Conservation (phyloP, 1,139 yeast species). For the Protomyces lactucae-debilis region DNA sequence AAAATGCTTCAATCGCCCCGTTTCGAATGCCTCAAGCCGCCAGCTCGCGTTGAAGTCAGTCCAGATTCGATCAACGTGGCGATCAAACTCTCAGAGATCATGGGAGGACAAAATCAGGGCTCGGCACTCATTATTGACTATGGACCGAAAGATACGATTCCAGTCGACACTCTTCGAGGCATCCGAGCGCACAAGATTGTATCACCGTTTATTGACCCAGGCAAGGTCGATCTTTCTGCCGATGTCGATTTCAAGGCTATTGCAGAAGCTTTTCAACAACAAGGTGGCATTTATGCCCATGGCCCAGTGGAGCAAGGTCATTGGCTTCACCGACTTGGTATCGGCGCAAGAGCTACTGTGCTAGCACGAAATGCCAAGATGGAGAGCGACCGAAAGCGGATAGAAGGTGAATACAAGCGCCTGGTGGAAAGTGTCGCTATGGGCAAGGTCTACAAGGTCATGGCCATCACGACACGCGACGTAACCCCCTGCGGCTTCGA, state of each 20-base stretch:
- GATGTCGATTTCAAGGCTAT: slow-evolving; percentile 75
- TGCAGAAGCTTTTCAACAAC: slow-evolving; percentile 40
- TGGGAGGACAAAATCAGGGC: slow-evolving; percentile 52
- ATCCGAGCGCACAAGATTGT: slow-evolving; percentile 69
- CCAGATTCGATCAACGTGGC: slow-evolving; percentile 60
- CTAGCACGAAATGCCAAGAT: slow-evolving; percentile 39
- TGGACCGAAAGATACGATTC: slow-evolving; percentile 60
- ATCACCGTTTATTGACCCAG: slow-evolving; percentile 71
- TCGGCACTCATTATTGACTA: slow-evolving; percentile 74
- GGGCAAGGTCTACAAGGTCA: slow-evolving; percentile 74
- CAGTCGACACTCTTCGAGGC: slow-evolving; percentile 67
- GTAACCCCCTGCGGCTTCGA: slow-evolving; percentile 52
- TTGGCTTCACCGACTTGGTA: slow-evolving; percentile 72
- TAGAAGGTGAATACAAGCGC: slow-evolving; percentile 58
- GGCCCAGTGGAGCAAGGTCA: slow-evolving; percentile 78
- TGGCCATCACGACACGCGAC: slow-evolving; percentile 57
- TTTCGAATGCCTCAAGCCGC: slow-evolving; percentile 52
- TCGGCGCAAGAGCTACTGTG: slow-evolving; percentile 58
- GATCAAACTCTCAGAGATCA: slow-evolving; percentile 37
- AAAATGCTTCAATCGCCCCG: slow-evolving; percentile 50
- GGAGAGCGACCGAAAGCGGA: slow-evolving; percentile 40
- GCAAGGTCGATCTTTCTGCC: slow-evolving; percentile 74
- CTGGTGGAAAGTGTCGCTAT: slow-evolving; percentile 62
- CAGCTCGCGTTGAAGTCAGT: slow-evolving; percentile 65
- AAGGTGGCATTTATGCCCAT: slow-evolving; percentile 40